Conservation (phyloP, 495 filamentous ascomycete genomes). For the Penicillium egyptiacum region DNA sequence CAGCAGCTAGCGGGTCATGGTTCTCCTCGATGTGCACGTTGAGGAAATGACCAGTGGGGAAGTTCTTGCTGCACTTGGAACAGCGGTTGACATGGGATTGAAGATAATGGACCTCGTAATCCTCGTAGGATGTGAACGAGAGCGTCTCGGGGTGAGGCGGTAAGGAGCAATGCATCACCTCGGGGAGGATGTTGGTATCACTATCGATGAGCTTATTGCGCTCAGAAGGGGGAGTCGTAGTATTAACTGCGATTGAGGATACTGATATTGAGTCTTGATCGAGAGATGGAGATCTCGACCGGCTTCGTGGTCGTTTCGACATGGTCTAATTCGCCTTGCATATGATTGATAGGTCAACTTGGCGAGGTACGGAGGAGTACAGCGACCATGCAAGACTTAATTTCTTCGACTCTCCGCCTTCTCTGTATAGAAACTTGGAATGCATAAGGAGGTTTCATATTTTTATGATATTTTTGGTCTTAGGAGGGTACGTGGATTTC, state of each 20-base stretch:
- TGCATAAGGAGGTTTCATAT: neutral
- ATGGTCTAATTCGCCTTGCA: slow-evolving; percentile 32
- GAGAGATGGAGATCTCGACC: slow-evolving; percentile 37
- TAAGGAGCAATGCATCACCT: slow-evolving; percentile 73
- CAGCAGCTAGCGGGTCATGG: slow-evolving; percentile 76
- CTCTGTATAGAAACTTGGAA: neutral
- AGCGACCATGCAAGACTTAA: neutral
- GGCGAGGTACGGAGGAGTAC: slow-evolving; percentile 17
- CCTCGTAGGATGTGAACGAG: slow-evolving; percentile 70
- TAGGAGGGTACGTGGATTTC: neutral
- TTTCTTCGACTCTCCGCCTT: neutral
- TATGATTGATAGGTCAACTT: slow-evolving; percentile 21
- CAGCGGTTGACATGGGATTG: slow-evolving; percentile 84
- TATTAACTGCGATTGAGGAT: slow-evolving; percentile 27
- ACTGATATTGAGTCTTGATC: slow-evolving; percentile 24
- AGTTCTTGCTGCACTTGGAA: slow-evolving; percentile 74
- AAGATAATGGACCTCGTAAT: slow-evolving; percentile 85
- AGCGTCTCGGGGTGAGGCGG: slow-evolving; percentile 72
- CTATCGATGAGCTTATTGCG: slow-evolving; percentile 32
- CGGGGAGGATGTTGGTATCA: slow-evolving; percentile 22
- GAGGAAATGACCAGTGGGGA: slow-evolving; percentile 70
- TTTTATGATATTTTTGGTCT: no score
- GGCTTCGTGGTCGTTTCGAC: slow-evolving; percentile 61
- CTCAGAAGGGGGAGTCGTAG: slow-evolving; percentile 17
- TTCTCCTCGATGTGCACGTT: slow-evolving; percentile 87